Percentiles rank a stretch among this genome's conserved stretches.
Evolutionary conservation across 2,329 filamentous ascomycete species (phyloP).

Genomic region (Lasiodiplodia sp.): DNA sequence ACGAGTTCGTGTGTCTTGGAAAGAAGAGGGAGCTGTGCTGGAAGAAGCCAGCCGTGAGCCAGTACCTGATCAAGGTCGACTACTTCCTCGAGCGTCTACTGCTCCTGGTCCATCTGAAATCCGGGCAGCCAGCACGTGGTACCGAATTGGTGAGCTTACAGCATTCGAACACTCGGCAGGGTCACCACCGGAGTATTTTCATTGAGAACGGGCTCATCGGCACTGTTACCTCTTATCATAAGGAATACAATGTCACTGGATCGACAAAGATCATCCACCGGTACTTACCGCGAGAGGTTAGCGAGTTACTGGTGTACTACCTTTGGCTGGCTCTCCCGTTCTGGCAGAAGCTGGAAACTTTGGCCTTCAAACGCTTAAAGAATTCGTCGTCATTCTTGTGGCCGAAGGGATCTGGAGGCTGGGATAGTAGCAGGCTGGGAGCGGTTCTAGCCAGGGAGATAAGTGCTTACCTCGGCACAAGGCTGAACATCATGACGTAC

Average conservation of each 20-base stretch:
- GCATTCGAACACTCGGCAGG: conserved; percentile 34
- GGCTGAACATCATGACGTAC: conserved; percentile 31
- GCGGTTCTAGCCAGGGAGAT: conserved; percentile 32
- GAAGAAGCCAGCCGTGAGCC: not conserved
- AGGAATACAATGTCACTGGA: conserved; percentile 33
- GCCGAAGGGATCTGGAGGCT: not conserved
- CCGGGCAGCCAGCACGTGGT: conserved; percentile 33
- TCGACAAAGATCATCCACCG: conserved; percentile 37
- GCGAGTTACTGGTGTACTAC: conserved; percentile 36
- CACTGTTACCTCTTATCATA: conserved; percentile 38
- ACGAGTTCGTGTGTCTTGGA: not conserved
- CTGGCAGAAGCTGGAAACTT: conserved; percentile 13
- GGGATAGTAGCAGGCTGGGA: conserved; percentile 23
- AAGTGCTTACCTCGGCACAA: conserved; percentile 25
- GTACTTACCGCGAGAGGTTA: conserved; percentile 38
- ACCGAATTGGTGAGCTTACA: conserved; percentile 35
- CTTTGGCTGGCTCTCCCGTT: conserved; percentile 35
- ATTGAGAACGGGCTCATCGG: conserved; percentile 36
- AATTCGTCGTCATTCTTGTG: not conserved
- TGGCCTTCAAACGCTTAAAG: not conserved
- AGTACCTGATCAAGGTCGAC: not conserved
- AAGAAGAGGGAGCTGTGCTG: not conserved
- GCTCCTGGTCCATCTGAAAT: conserved; percentile 35
- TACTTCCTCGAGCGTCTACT: conserved; percentile 33
- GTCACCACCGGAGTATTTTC: conserved; percentile 32